Evolutionary conservation across 2,329 filamentous ascomycete genomes (phyloP).

Genomic region (Phoma sp.): DNA sequence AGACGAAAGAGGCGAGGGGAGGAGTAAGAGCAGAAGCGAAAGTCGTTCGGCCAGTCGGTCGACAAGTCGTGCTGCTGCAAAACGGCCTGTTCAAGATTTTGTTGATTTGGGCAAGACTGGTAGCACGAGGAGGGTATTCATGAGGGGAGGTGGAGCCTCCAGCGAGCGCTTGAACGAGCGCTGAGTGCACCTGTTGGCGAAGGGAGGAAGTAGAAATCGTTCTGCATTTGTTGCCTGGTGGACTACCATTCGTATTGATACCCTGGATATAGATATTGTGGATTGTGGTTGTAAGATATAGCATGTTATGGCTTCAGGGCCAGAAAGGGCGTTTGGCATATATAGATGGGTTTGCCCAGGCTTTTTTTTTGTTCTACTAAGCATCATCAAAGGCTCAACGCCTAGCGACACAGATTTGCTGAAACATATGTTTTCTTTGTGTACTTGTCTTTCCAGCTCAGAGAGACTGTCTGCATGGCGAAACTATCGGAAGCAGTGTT

Average conservation of each 20-base stretch:
- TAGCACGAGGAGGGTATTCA: slow-evolving; percentile 75
- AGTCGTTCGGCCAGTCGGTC: slow-evolving; percentile 38
- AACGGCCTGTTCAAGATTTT: slow-evolving; percentile 55
- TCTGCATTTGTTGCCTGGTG: slow-evolving; percentile 4
- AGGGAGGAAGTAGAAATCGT: neutral
- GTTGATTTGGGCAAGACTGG: slow-evolving; percentile 76
- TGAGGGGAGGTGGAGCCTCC: slow-evolving; percentile 46
- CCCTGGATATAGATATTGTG: slow-evolving; percentile 19
- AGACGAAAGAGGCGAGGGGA: slow-evolving; percentile 25
- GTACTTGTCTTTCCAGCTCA: too few species aligned
- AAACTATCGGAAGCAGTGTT: too few species aligned
- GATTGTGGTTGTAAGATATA: slow-evolving; percentile 8
- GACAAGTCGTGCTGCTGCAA: slow-evolving; percentile 23
- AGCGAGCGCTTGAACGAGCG: slow-evolving; percentile 14
- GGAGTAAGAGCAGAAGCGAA: slow-evolving; percentile 37
- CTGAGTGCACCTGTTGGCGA: neutral
- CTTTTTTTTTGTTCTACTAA: too few species aligned
- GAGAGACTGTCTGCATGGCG: too few species aligned
- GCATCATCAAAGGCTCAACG: too few species aligned
- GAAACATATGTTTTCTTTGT: too few species aligned
- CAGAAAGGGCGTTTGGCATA: too few species aligned
- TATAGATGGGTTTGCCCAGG: too few species aligned
- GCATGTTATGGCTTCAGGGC: too few species aligned
- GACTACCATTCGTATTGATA: slow-evolving; percentile 19
- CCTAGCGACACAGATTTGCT: too few species aligned